Base-by-base conservation (phyloP, 129 eudicot species). In the Saussurea involucrata region DNA sequence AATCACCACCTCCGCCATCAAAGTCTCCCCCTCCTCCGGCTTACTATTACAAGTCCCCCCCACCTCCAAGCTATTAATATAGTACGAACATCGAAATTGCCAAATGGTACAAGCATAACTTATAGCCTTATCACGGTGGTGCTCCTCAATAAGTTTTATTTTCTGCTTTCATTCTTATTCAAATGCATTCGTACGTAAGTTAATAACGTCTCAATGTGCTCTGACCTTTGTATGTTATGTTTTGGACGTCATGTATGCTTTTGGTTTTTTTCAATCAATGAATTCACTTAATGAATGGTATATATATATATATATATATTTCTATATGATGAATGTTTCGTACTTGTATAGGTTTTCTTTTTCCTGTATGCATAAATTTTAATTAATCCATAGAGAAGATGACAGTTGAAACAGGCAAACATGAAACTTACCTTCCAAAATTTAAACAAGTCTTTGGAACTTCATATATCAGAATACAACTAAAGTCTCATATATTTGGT, bases 41-140 rank as follows among this genome's bases (percentile, higher is more conserved):
- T 10, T 80, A 80, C 25, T n/a, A 73, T 0, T 80, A 73, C 24
- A 73, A 57, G 1, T 80, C 80, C 6, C 80, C 84, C n/a, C 83
- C 84, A 31, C 79, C 84, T 49, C 84, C 79, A 3, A 13, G 6
- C 49, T 13, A 28, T 71, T 65, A 53, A 40, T 80, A 80, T 33
- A 73, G 24, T n/a, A 24, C 66, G 0, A 6, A 6, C 68, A 9
- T 29, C 3, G 6, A 49, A 29, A 11, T 66, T 66, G 3, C 31
- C 0, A 24, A 22, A 32, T 12, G 67, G 20, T 71, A 29, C 13
- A 53, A 5, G 32, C 25, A 53, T 73, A 24, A 20, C 12, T 27
- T 24, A 1, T n/a, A 33, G 36, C 15, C 31, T 18, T 40, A 24
- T 32, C 32, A 24, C 11, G 18, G 49, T 49, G 12, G 67, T 80